Evolutionary conservation across 441 rosid genomes (phyloP).

Genomic region (Iberis amara): DNA sequence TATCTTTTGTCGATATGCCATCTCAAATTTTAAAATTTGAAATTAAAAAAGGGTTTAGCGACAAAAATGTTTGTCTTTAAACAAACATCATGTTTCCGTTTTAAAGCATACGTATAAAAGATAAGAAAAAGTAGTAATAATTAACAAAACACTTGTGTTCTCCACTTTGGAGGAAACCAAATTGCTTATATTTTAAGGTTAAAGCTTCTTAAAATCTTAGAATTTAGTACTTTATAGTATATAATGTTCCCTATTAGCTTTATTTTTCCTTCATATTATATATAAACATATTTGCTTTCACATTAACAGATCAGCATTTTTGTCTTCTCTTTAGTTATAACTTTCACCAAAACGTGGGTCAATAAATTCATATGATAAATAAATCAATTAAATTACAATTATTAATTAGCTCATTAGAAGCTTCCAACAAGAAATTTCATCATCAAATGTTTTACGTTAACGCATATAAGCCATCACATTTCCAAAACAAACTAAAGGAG

Average conservation of each 20-base stretch:
- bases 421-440: conserved; percentile 11
- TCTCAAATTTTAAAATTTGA: no score
- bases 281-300: conserved; percentile 26
- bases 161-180: conserved; percentile 32
- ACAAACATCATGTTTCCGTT: conserved; percentile 27
- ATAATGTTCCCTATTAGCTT: conserved; percentile 28
- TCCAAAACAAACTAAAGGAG: no score
- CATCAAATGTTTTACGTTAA: background rate
- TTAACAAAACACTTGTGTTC: conserved; percentile 26
- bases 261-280: conserved; percentile 1
- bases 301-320: conserved; percentile 3
- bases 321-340: conserved; percentile 5
- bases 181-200: conserved; percentile 24
- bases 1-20: no score
- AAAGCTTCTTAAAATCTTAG: conserved; percentile 18
- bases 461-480: no score
- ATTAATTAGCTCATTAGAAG: conserved; percentile 13
- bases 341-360: conserved; percentile 9
- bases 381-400: background rate
- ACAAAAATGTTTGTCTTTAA: conserved; percentile 30
- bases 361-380: conserved; percentile 1
- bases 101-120: conserved; percentile 16
- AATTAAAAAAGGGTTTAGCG: conserved; percentile 16
- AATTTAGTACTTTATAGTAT: conserved; percentile 25
- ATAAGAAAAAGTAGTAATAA: conserved; percentile 19